phyloP scores from a whole-genome alignment of 306 rosid species.

The Rosa chinensis region DNA sequence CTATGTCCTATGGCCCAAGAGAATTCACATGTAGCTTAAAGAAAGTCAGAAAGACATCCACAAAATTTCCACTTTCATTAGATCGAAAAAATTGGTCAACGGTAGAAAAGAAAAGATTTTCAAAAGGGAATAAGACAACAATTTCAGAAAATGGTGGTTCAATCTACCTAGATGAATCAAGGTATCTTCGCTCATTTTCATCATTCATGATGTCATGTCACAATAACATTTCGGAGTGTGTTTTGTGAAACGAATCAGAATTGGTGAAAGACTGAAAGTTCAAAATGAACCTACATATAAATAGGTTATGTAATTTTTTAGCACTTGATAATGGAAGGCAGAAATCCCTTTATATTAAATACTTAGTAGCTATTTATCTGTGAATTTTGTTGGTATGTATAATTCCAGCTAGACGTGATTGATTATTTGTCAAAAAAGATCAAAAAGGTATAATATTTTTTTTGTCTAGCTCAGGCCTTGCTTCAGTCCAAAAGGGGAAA shows the following conservation, averaged over 20 bases:
- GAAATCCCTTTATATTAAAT: neutral
- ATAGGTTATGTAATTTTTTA: neutral
- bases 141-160: conserved; percentile 70
- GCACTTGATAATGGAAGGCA: neutral
- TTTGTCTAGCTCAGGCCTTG: conserved; percentile 1
- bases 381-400: neutral
- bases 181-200: conserved; percentile 42
- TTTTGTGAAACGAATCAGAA: neutral
- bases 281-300: neutral
- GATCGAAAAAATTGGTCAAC: conserved; percentile 72
- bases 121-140: conserved; percentile 82
- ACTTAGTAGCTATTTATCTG: neutral
- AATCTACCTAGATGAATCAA: conserved; percentile 52
- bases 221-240: neutral
- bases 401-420: neutral
- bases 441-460: neutral
- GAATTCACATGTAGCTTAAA: conserved; percentile 68
- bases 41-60: conserved; percentile 61
- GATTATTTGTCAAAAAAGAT: neutral
- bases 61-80: conserved; percentile 55
- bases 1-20: conserved; percentile 74
- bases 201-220: conserved; percentile 11
- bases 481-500: neutral
- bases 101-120: conserved; percentile 60
- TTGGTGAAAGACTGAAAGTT: neutral